Evolutionary conservation across 1,139 yeast species (phyloP).

Genomic region (Hemisphaericaspora lyxosophila): DNA sequence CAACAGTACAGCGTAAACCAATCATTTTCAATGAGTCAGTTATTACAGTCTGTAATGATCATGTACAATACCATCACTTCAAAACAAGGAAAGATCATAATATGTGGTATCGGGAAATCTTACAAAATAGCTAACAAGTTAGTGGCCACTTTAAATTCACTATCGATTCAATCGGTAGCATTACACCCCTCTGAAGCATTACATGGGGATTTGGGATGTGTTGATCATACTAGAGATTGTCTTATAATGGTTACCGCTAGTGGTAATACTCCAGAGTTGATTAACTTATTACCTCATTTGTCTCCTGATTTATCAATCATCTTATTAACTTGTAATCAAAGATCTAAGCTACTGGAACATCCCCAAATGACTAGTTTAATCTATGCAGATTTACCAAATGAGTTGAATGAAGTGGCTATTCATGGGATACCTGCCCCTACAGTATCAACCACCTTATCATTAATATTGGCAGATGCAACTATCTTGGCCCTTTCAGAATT

Average conservation of each 20-base stretch:
- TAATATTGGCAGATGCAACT: constrained; percentile 77
- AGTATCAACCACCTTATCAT: constrained; percentile 72
- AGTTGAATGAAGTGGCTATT: constrained; percentile 58
- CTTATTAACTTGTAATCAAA: constrained; percentile 60
- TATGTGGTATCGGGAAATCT: constrained; percentile 85
- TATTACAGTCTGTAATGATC: constrained; percentile 49
- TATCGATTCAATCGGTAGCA: constrained; percentile 65
- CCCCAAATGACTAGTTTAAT: constrained; percentile 52
- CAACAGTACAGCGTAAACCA: constrained; percentile 29
- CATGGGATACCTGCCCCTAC: constrained; percentile 91
- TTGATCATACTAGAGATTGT: constrained; percentile 59
- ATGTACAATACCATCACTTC: constrained; percentile 48
- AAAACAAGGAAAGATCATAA: constrained; percentile 64
- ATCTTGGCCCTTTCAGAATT: constrained; percentile 71
- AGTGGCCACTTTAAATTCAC: constrained; percentile 79
- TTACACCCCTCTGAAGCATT: constrained; percentile 87
- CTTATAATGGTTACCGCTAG: constrained; percentile 72
- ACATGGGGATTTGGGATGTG: constrained; percentile 84
- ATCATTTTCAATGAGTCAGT: constrained; percentile 46
- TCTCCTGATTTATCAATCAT: constrained; percentile 54
- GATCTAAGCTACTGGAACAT: constrained; percentile 45
- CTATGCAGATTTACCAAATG: constrained; percentile 61
- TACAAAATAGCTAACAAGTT: constrained; percentile 74
- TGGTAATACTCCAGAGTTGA: constrained; percentile 80
- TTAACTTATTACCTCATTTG: constrained; percentile 59